Percentiles rank a stretch among this genome's conserved stretches.
Evolutionary conservation across 164 flowering plant genomes (phyloP).

Genomic region (Brasenia schreberi): DNA sequence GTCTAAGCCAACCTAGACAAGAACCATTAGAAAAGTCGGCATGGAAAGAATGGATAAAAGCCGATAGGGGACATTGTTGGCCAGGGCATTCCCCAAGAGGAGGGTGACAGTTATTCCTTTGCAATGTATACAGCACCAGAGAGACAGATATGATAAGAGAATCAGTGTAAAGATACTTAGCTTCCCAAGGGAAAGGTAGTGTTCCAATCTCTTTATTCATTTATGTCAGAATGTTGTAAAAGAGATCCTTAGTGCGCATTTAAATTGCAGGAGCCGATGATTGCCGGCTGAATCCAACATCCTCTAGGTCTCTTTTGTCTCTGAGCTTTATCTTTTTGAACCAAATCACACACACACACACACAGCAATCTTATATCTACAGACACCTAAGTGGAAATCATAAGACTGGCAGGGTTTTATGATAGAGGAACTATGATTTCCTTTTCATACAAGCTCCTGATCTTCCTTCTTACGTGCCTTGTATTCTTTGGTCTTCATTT

Average conservation of each 20-base stretch:
- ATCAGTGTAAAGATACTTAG: constrained; percentile 52
- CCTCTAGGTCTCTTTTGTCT: constrained; percentile 27
- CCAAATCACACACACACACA: constrained; percentile 23
- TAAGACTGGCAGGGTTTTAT: neutral
- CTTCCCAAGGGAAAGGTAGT: constrained; percentile 59
- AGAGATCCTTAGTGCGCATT: constrained; percentile 42
- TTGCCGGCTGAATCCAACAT: constrained; percentile 45
- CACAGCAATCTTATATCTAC: constrained; percentile 34
- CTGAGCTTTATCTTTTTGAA: constrained; percentile 34
- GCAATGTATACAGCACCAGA: neutral
- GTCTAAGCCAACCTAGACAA: too few relatives aligned
- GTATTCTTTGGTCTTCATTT: constrained; percentile 31
- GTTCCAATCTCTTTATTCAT: constrained; percentile 56
- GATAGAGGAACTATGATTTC: constrained; percentile 24
- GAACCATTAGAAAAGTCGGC: neutral
- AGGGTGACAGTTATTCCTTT: neutral
- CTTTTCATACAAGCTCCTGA: constrained; percentile 16
- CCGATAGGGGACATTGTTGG: neutral
- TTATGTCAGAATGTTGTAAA: constrained; percentile 47
- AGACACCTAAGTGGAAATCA: constrained; percentile 5
- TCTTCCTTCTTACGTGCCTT: constrained; percentile 32
- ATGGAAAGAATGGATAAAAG: neutral
- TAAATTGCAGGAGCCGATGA: constrained; percentile 48
- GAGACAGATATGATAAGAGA: constrained; percentile 28
- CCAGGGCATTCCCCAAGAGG: neutral